These are phyloP conservation scores for Penicillium sp. DNA, from an alignment of 2,329 filamentous ascomycete species.

Conservation along the genomic window DNA sequence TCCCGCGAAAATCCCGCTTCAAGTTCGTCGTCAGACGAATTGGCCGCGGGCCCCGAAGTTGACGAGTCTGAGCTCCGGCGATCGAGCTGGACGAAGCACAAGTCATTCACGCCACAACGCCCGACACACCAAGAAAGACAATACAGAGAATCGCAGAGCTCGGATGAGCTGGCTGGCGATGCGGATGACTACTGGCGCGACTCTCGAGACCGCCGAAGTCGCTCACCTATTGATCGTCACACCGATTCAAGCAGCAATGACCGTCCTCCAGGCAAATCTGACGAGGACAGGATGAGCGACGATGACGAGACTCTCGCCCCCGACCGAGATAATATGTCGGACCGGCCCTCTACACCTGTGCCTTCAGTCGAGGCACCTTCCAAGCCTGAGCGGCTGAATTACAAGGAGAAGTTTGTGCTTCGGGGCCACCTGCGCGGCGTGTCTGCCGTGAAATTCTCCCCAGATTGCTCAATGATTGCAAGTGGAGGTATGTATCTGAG, in stretches of 20 bases:
- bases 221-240: constrained; percentile 27
- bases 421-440: constrained; percentile 78
- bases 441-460: constrained; percentile 86
- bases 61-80: constrained; percentile 42
- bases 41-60: constrained; percentile 41
- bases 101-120: constrained; percentile 36
- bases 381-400: constrained; percentile 65
- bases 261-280: constrained; percentile 16
- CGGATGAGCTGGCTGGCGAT: constrained; percentile 52
- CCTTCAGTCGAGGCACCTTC: constrained; percentile 47
- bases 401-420: constrained; percentile 70
- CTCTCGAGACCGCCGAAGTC: constrained; percentile 33
- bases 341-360: constrained; percentile 42
- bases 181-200: constrained; percentile 41
- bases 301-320: constrained; percentile 20
- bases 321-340: constrained; percentile 26
- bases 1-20: constrained; percentile 31
- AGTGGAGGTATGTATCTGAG: constrained; percentile 64
- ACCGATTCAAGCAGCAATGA: constrained; percentile 18
- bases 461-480: constrained; percentile 86
- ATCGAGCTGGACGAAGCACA: constrained; percentile 41
- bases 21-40: constrained; percentile 48
- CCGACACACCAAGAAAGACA: constrained; percentile 32
- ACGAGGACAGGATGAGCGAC: constrained; percentile 28
- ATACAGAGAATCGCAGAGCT: constrained; percentile 43